phyloP scores from a whole-genome alignment of 2,329 filamentous ascomycete genomes.

The Rhynchosporium graminicola region DNA sequence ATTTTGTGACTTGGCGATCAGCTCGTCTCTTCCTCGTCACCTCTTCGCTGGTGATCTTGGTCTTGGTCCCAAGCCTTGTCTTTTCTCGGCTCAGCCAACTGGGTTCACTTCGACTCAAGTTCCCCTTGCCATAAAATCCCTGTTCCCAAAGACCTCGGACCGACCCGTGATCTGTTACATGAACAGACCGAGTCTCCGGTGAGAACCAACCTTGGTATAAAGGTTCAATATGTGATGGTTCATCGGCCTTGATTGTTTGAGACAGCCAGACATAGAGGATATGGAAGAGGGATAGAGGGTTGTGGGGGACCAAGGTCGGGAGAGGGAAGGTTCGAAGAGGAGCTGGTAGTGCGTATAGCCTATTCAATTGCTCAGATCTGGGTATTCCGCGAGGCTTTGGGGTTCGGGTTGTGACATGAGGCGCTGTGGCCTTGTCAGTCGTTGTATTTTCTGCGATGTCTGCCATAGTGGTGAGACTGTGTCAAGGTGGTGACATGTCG shows the following conservation, averaged over 20 bases:
- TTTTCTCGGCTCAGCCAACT: constrained; percentile 88
- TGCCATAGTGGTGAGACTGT: constrained; percentile 33
- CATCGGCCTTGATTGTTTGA: constrained; percentile 67
- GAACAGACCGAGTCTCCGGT: constrained; percentile 76
- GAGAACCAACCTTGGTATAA: constrained; percentile 78
- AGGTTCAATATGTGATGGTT: constrained; percentile 62
- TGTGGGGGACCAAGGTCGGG: constrained; percentile 86
- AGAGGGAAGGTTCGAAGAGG: constrained; percentile 82
- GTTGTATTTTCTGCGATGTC: constrained; percentile 24
- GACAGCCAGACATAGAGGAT: constrained; percentile 75
- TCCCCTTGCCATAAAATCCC: constrained; percentile 96
- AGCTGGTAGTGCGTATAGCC: constrained; percentile 79
- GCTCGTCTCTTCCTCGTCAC: constrained; percentile 74
- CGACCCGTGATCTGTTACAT: constrained; percentile 74
- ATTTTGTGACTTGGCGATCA: constrained; percentile 81
- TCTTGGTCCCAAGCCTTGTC: constrained; percentile 64
- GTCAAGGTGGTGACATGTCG: constrained; percentile 35
- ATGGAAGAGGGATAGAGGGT: constrained; percentile 84
- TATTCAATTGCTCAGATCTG: constrained; percentile 53
- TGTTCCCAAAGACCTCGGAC: constrained; percentile 90
- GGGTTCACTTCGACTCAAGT: constrained; percentile 88
- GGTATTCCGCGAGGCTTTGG: constrained; percentile 31
- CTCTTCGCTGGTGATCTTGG: constrained; percentile 76
- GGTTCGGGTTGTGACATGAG: constrained; percentile 20
- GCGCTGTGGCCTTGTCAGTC: constrained; percentile 14